Base-by-base conservation (phyloP, 805 yeast genomes). In the Cyberlindnera meyerae region DNA sequence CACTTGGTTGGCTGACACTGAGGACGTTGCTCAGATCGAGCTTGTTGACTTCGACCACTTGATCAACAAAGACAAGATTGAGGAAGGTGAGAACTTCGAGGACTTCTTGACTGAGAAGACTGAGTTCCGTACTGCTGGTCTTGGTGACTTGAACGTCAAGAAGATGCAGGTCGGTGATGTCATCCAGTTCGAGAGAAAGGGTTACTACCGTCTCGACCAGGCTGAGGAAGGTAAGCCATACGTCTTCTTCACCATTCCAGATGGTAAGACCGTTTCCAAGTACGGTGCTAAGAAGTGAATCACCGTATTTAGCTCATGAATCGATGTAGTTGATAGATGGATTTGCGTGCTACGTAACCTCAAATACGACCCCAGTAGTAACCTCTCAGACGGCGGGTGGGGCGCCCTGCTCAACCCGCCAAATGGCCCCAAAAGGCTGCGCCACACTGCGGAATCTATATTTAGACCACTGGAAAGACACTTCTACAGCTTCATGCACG, bases 151-250 rank as follows among this genome's bases (percentile, higher is more conserved):
- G 44, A 89, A 88, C 57, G 75, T 89, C 45, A 73, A 73, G 55
- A 65, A 71, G 35, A 72, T 90, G 74, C 79, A 84, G 68, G 82
- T 69, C 49, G 96, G 95, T 48, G 96, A 86, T 49, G 70, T 89
- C 40, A 78, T 90, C 51, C 97, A 90, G 68, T 88, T 90, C 50
- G 97, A 90, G 68, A 84, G 97, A 72, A 90, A 90, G 70, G 97
- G 97, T 53, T 90, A 87, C 73, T 90, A 67, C 77, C 77, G 93
- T 60, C 70, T 89, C 43, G 97, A 90, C 51, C 55, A 63, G 41
- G 71, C 70, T 44, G 61, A 66, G 24, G 76, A 72, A 41, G 83
- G 79, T 40, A 68, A 76, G 51, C 76, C 77, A 45, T 81, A 77
- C 45, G 80, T 82, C 34, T 82, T 90, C 71, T 90, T 83, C 68